phyloP scores from a whole-genome alignment of 2,329 filamentous ascomycete genomes.

The Monosporascus ibericus region DNA sequence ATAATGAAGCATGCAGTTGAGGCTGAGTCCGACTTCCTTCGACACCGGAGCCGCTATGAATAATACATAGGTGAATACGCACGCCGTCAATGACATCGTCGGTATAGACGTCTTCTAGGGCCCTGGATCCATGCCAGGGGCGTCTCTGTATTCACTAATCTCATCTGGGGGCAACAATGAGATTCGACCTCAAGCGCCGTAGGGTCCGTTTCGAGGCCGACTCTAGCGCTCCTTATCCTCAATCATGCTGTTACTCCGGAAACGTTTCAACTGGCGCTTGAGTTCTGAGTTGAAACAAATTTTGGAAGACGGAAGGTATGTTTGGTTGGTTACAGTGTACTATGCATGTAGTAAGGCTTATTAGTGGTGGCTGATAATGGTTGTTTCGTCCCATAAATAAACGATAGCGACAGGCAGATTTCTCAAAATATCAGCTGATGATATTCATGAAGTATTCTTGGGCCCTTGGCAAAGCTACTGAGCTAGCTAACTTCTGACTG shows the following conservation, averaged over 20 bases:
- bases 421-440: slow-evolving; percentile 9
- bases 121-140: no score
- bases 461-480: not conserved
- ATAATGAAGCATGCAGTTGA: no score
- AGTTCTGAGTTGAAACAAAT: not conserved
- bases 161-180: no score
- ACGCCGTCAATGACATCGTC: no score
- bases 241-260: not conserved
- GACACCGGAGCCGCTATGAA: no score
- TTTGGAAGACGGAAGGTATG: not conserved
- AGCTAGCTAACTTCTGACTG: slow-evolving; percentile 2
- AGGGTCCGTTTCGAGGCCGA: no score
- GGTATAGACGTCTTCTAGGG: no score
- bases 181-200: no score
- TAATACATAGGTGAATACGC: no score
- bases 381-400: slow-evolving; percentile 4
- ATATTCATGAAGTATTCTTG: slow-evolving; percentile 4
- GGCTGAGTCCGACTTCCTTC: no score
- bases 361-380: not conserved
- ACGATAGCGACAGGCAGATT: slow-evolving; percentile 3
- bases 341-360: not conserved
- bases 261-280: not conserved
- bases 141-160: no score
- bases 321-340: not conserved
- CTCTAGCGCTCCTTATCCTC: not conserved